These are phyloP conservation scores for Umbellularia californica DNA, from an alignment of 164 flowering plant genomes.

Conservation along the genomic window DNA sequence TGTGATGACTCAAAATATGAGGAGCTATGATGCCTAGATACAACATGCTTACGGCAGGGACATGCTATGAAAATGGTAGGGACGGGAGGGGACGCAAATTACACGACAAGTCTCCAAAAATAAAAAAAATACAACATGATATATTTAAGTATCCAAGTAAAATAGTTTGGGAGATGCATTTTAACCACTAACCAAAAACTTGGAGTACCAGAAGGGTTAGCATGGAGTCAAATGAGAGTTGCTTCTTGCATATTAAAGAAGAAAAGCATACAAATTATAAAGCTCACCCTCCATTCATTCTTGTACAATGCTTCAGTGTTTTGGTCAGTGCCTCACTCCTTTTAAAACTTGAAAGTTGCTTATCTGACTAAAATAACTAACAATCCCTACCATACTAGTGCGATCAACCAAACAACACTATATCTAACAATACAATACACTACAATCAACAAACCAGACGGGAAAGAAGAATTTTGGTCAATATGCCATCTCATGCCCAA, in stretches of 20 bases:
- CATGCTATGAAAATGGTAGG: too few species aligned
- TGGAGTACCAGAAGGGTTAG: too few species aligned
- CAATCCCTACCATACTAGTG: neutral
- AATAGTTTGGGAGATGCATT: too few species aligned
- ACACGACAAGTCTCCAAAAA: too few species aligned
- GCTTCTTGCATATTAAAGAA: neutral
- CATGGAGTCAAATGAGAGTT: neutral
- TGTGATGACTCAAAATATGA: too few species aligned
- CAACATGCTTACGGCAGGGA: too few species aligned
- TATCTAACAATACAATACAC: slow-evolving; percentile 3
- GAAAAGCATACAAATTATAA: neutral
- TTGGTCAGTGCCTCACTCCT: neutral
- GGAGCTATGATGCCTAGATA: too few species aligned
- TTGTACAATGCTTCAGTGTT: neutral
- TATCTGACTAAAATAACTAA: neutral
- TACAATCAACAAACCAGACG: slow-evolving; percentile 3
- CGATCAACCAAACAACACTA: neutral
- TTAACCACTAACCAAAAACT: too few species aligned
- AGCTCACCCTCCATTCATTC: neutral
- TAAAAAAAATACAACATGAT: too few species aligned
- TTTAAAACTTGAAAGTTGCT: neutral
- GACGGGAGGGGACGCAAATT: too few species aligned
- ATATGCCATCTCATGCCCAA: slow-evolving; percentile 24
- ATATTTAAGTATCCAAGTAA: too few species aligned
- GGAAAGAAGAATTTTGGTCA: neutral